These are phyloP conservation scores for Stagonosporopsis tanaceti DNA, from an alignment of 2,329 filamentous ascomycete species.

Conservation along the genomic window DNA sequence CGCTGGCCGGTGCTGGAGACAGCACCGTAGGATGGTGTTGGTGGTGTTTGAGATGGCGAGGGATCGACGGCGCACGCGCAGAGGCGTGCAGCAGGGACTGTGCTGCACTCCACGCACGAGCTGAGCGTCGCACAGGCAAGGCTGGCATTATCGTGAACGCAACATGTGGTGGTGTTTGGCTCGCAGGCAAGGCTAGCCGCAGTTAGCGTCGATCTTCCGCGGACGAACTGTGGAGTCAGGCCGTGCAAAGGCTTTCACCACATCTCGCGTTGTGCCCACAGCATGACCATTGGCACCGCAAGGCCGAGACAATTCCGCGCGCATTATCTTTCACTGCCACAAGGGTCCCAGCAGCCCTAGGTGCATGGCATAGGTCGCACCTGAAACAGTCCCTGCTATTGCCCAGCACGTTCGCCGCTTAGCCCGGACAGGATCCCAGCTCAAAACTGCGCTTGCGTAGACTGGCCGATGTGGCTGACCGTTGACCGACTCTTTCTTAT, in stretches of 20 bases:
- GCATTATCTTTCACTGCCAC: slow-evolving; percentile 12
- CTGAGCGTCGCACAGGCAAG: slow-evolving; percentile 7
- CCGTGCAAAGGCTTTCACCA: slow-evolving; percentile 17
- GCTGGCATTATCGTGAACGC: not conserved
- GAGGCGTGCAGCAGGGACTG: not conserved
- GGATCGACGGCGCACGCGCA: slow-evolving; percentile 16
- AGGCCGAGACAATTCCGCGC: not conserved
- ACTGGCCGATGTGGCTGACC: slow-evolving; percentile 6
- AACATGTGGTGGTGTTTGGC: slow-evolving; percentile 8
- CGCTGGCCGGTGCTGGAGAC: slow-evolving; percentile 1
- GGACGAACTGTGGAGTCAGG: slow-evolving; percentile 12
- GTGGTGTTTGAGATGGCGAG: slow-evolving; percentile 14
- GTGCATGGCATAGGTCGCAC: slow-evolving; percentile 15
- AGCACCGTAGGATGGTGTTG: slow-evolving; percentile 4
- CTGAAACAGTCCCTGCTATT: slow-evolving; percentile 19
- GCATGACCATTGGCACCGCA: slow-evolving; percentile 9
- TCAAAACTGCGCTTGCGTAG: slow-evolving; percentile 19
- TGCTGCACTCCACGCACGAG: slow-evolving; percentile 2
- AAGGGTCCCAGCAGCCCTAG: slow-evolving; percentile 6
- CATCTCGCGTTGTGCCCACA: slow-evolving; percentile 3
- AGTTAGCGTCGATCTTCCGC: slow-evolving; percentile 16
- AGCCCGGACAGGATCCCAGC: slow-evolving; percentile 18
- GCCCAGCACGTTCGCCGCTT: slow-evolving; percentile 22
- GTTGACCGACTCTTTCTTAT: slow-evolving; percentile 16
- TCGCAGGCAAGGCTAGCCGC: not conserved